Evolutionary conservation across 2,329 filamentous ascomycete species (phyloP).

Genomic region (Aureobasidium sp.): DNA sequence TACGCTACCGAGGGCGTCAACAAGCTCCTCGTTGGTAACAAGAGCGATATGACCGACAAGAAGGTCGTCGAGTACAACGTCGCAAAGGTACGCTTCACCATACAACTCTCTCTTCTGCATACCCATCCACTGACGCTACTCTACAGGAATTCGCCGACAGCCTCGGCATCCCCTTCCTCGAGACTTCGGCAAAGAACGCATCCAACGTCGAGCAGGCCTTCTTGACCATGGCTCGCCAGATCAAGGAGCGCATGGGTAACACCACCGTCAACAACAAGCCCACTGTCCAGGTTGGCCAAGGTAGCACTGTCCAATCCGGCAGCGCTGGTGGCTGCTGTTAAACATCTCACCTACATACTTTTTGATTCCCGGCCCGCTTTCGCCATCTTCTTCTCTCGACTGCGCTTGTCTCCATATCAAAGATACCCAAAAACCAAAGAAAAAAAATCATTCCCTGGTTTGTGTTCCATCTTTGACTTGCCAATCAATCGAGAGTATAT

Average conservation of each 20-base stretch:
- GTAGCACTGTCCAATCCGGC: constrained; percentile 85
- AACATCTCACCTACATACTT: constrained; percentile 27
- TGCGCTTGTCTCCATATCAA: constrained; percentile 4
- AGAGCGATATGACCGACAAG: constrained; percentile 99
- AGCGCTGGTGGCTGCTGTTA: constrained; percentile 89
- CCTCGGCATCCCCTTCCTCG: constrained; percentile 97
- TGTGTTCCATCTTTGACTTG: constrained; percentile 5
- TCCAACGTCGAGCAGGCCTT: constrained; percentile 99
- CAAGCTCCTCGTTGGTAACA: constrained; percentile 98
- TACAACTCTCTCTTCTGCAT: background rate
- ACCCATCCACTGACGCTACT: background rate
- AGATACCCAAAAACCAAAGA: background rate
- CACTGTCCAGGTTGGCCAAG: constrained; percentile 89
- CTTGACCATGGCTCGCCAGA: constrained; percentile 98
- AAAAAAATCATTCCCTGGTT: background rate
- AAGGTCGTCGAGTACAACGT: constrained; percentile 99
- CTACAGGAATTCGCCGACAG: constrained; percentile 93
- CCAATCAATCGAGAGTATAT: too few species aligned
- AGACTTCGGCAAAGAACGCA: constrained; percentile 99
- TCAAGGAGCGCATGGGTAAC: constrained; percentile 99
- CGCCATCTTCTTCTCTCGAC: background rate
- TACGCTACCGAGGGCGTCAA: constrained; percentile 99
- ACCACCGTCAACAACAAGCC: constrained; percentile 98
- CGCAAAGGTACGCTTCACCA: constrained; percentile 70
- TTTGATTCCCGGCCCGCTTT: background rate